Percentiles rank a stretch among this genome's conserved stretches.
These are phyloP conservation scores for Purpureocillium takamizusanense DNA, from an alignment of 2,329 filamentous ascomycete genomes.

Conservation along the genomic window DNA sequence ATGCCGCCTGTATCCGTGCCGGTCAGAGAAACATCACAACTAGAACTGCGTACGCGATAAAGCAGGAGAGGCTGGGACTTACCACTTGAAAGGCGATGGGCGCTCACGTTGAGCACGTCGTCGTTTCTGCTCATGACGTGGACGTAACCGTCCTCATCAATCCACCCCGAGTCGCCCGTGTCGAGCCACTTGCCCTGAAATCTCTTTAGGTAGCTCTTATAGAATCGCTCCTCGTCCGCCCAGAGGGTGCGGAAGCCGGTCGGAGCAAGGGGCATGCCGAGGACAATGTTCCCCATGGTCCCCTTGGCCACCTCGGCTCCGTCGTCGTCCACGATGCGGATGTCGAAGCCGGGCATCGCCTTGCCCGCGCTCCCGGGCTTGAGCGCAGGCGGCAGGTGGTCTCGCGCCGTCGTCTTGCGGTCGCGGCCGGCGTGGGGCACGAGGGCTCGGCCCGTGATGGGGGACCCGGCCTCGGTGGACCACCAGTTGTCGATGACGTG, in stretches of 20 bases:
- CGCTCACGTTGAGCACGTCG: conserved; percentile 93
- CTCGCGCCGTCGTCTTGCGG: conserved; percentile 31
- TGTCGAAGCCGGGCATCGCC: conserved; percentile 84
- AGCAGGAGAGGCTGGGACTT: too few species aligned
- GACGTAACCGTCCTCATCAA: conserved; percentile 64
- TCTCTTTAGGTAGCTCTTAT: conserved; percentile 72
- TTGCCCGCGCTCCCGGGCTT: conserved; percentile 86
- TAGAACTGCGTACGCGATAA: too few species aligned
- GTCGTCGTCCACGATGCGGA: conserved; percentile 72
- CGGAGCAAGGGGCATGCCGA: conserved; percentile 73
- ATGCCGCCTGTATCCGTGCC: conserved; percentile 56
- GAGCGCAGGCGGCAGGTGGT: conserved; percentile 41
- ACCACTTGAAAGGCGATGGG: conserved; percentile 84
- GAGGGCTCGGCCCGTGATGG: conserved; percentile 47
- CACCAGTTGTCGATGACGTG: conserved; percentile 53
- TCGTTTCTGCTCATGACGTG: conserved; percentile 60
- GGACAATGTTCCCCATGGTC: conserved; percentile 85
- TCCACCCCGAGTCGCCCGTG: conserved; percentile 82
- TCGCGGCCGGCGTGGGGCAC: conserved; percentile 49
- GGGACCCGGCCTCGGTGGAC: conserved; percentile 50
- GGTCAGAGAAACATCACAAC: too few species aligned
- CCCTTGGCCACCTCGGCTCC: conserved; percentile 63
- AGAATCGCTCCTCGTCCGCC: conserved; percentile 79
- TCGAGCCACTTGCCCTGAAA: conserved; percentile 81
- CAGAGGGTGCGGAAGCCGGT: conserved; percentile 82